Evolutionary conservation across 2,329 filamentous ascomycete species (phyloP), one percentile per base, ranked within the genome.

Genomic region (Drechslera avenae): DNA sequence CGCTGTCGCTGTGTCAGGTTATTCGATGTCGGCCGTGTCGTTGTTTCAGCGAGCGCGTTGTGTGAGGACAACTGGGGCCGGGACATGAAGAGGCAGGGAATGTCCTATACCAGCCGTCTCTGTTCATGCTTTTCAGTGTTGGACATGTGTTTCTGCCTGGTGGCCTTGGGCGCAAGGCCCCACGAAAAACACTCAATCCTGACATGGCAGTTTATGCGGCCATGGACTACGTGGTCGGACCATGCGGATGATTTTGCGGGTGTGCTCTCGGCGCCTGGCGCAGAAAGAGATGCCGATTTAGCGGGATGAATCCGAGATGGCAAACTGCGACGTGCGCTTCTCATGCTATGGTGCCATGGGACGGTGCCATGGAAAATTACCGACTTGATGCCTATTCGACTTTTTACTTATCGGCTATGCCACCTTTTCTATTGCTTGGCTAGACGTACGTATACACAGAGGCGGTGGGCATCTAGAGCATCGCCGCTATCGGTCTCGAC

Each of bases 41-140:
- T 51, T 34, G 56, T 56, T 54, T 56, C 56, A 59, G 53, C 37
- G 26, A 26, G 19, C 6, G 33, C 21, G 13, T 53, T 59, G 45
- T 40, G 34, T 18, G 19, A 47, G 30, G 10, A 28, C 32, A n/a
- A 42, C 23, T 41, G 48, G 37, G 36, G 23, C 43, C 26, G 26
- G 31, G 26, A n/a, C 18, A 42, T 26, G 26, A 30, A 37, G 17
- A 39, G 16, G 28, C 49, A 34, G 16, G 46, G 39, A 48, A 36
- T 9, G 37, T 18, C 36, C 35, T 36, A 46, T 46, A 26, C 42
- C 26, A 17, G 35, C 23, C 43, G n/a, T 13, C 9, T 30, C 3
- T 32, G 10, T 52, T 35, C 7, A 48, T 52, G 49, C 49, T 26
- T 32, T 23, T 28, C 26, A 16, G n/a, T n/a, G 8, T 18, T 48